Base-by-base conservation (phyloP, 73 alveolate genomes). In the Paraurostyla sp. region DNA sequence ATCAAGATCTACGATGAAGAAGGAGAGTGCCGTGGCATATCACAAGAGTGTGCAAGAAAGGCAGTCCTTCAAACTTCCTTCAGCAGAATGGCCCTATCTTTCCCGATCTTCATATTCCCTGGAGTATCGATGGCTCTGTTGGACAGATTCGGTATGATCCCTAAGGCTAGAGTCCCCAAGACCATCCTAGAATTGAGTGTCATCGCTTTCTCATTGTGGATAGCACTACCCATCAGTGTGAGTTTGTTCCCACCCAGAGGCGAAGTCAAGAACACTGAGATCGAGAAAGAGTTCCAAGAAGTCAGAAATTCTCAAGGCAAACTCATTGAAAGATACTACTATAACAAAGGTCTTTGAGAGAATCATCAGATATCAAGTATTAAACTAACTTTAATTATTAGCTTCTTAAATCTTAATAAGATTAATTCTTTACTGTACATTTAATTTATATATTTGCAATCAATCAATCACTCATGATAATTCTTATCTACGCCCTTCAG, bases 271-370 rank as follows among this genome's bases (percentile, higher is more conserved):
- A 71, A 58, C 25, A 63, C 76, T 30, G 81, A 57, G 46, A 76
- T 92, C 0, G 94, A 92, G 83, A 60, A 85, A 18, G 84, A 92
- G 46, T 80, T 78, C 73, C 23, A 40, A 0, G 30, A 50, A 16
- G 1, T 57, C 27, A 63, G 48, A 18, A 85, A 88, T 49, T 50
- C 82, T 0, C 71, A 80, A 48, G 91, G 91, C 11, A 25, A 80
- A n/a, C 43, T 22, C 0, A 60, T 88, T 58, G 68, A 43, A 29
- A 80, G 56, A 62, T 84, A 81, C 83, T 73, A 49, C 76, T 91
- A 91, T 51, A 91, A 88, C 88, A 85, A 91, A 62, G 96, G 96
- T 0, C 90, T 91, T 30, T 91, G 89, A 88, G 60, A 16, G 7
- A 33, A 78, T 6, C 48, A 49, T 4, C 7, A 33, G 1, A 18